Percentiles rank a stretch among this genome's conserved stretches.
phyloP scores from a whole-genome alignment of 495 filamentous ascomycete genomes.

The Glutinoglossum americanum region DNA sequence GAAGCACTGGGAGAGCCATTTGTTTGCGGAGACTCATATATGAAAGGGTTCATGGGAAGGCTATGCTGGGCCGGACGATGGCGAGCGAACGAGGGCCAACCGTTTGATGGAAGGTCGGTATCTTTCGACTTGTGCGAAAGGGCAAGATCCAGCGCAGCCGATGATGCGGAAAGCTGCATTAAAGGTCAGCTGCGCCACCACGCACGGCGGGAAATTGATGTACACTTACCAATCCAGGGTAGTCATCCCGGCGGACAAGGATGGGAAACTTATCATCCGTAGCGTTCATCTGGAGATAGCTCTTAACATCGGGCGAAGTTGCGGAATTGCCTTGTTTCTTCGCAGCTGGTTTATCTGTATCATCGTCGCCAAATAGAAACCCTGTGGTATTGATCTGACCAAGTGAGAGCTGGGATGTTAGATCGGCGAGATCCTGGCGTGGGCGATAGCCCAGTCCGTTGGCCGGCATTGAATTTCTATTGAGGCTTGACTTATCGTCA shows the following conservation, averaged over 20 bases:
- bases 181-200: slow-evolving; percentile 6
- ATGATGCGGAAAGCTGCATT: slow-evolving; percentile 53
- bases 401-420: slow-evolving; percentile 24
- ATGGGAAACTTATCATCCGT: slow-evolving; percentile 71
- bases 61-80: slow-evolving; percentile 65
- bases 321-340: slow-evolving; percentile 15
- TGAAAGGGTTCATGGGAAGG: slow-evolving; percentile 41
- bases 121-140: slow-evolving; percentile 40
- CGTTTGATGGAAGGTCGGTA: slow-evolving; percentile 29
- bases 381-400: slow-evolving; percentile 59
- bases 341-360: slow-evolving; percentile 17
- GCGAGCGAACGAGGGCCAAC: slow-evolving; percentile 44
- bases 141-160: slow-evolving; percentile 63
- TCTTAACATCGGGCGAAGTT: slow-evolving; percentile 41
- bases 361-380: slow-evolving; percentile 71
- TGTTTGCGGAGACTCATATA: slow-evolving; percentile 1
- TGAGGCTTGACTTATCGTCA: slow-evolving; percentile 27
- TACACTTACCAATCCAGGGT: slow-evolving; percentile 42
- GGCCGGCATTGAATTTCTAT: slow-evolving; percentile 80
- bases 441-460: slow-evolving; percentile 37
- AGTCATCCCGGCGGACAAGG: slow-evolving; percentile 46
- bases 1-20: slow-evolving; percentile 11
- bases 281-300: slow-evolving; percentile 48
- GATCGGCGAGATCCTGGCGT: slow-evolving; percentile 16
- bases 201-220: slow-evolving; percentile 4